Evolutionary conservation across 345 rosid genomes (phyloP), one percentile per base, ranked within the genome.

Genomic region (Pistacia atlantica): DNA sequence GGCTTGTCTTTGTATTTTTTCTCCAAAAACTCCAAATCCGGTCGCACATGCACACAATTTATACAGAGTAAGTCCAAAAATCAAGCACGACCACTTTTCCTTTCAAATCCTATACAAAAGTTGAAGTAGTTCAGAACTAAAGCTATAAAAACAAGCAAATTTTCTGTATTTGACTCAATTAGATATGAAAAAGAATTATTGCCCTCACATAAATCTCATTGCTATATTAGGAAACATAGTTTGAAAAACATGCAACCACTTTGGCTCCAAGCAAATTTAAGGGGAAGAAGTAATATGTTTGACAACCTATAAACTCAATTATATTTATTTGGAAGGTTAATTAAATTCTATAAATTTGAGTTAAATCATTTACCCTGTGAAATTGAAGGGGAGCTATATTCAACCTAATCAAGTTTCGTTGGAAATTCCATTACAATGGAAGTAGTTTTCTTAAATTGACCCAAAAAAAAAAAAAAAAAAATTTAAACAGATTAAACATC

Each of bases 1-100:
- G 98, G 98, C 89, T 69, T 86, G 77, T 90, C 91, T 79, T 89
- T 90, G 89, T 93, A 95, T 77, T 93, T 95, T 67, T 89, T 88
- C 89, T 95, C 99, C 89, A 95, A 77, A 82, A 78, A 91, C 71
- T 86, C 99, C 49, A 95, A 82, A 86, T 95, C 99, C 33, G 96
- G 99, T 74, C 91, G 77, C 72, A 93, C 96, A 52, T 95, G 99
- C 92, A 95, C 90, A 68, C 99, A 95, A 73, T 93, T 93, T 87
- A 95, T 91, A 77, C 97, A 95, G 76, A 93, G 77, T 95, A 95
- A 16, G 99, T 95, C 99, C 99, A 93, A 84, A 95, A 95, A 72
- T 95, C 98, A 83, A 95, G 90, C 72, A 95, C 77, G 71, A 93
- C 99, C 79, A 93, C 96, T 85, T 93, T 95, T 77, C 99, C 99